phyloP scores from a whole-genome alignment of 2,329 filamentous ascomycete genomes.

The Colletotrichum sp. region DNA sequence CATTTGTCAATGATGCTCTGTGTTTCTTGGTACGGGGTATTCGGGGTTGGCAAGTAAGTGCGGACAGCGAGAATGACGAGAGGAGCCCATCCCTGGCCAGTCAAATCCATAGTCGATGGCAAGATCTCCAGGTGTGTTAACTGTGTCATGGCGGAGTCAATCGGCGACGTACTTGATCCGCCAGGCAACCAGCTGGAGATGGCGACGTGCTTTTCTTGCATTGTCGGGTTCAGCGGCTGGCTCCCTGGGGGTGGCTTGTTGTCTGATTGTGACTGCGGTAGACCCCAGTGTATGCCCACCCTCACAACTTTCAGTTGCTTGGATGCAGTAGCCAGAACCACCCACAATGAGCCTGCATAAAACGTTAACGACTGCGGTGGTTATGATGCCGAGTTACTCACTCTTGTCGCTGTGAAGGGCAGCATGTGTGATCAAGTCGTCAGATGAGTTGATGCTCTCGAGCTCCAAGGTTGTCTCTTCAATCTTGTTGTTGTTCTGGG shows the following conservation, averaged over 20 bases:
- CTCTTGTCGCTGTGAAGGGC: constrained; percentile 77
- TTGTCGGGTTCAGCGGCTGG: constrained; percentile 53
- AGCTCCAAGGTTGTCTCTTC: constrained; percentile 77
- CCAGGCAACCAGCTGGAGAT: constrained; percentile 62
- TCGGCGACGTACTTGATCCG: constrained; percentile 44
- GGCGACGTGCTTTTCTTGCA: constrained; percentile 62
- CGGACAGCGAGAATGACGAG: constrained; percentile 77
- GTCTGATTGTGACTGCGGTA: constrained; percentile 54
- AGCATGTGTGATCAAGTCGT: constrained; percentile 82
- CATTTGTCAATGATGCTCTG: constrained; percentile 83
- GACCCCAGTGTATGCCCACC: constrained; percentile 77
- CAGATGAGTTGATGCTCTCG: constrained; percentile 73
- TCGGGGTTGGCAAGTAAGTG: constrained; percentile 60
- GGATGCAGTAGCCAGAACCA: constrained; percentile 69
- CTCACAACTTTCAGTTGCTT: constrained; percentile 78
- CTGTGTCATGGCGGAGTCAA: constrained; percentile 60
- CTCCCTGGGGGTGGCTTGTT: constrained; percentile 54
- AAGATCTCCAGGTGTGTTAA: constrained; percentile 80
- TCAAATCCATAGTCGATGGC: constrained; percentile 66
- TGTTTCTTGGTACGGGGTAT: constrained; percentile 65
- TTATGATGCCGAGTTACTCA: constrained; percentile 39
- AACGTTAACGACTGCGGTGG: background rate
- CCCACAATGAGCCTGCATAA: constrained; percentile 21
- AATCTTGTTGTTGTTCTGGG: constrained; percentile 75
- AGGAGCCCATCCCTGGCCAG: constrained; percentile 57